Percentiles rank a stretch among this genome's conserved stretches.
phyloP scores from a whole-genome alignment of 1,139 yeast species.

The Nakaseomyces glabratus region DNA sequence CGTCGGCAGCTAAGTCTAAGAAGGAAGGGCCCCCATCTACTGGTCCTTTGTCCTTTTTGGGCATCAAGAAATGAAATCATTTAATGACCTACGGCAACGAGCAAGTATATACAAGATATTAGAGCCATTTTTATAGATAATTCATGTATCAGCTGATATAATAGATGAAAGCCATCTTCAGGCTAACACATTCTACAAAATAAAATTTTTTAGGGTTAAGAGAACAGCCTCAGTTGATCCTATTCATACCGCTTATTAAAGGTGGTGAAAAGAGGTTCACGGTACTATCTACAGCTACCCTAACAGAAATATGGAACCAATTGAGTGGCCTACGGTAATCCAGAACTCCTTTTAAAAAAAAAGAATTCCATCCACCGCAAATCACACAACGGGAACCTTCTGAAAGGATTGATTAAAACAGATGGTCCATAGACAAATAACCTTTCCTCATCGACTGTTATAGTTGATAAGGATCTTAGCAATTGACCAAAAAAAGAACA shows the following conservation, averaged over 20 bases:
- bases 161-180: slow-evolving; percentile 56
- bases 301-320: not conserved
- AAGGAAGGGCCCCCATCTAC: not conserved
- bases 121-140: not conserved
- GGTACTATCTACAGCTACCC: slow-evolving; percentile 17
- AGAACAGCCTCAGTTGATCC: slow-evolving; percentile 16
- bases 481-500: not conserved
- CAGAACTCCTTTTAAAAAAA: not conserved
- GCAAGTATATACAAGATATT: not conserved
- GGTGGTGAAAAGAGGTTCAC: slow-evolving; percentile 17
- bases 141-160: slow-evolving; percentile 39
- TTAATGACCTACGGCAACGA: not conserved
- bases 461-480: slow-evolving; percentile 14
- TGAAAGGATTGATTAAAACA: slow-evolving; percentile 7
- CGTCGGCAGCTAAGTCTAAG: slow-evolving; percentile 2
- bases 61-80: not conserved
- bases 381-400: not conserved
- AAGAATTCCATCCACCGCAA: not conserved
- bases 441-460: slow-evolving; percentile 19
- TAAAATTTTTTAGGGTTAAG: slow-evolving; percentile 44
- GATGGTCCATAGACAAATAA: slow-evolving; percentile 10
- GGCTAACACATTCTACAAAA: slow-evolving; percentile 50
- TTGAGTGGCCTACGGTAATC: not conserved
- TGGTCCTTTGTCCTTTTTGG: slow-evolving; percentile 4
- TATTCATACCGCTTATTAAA: slow-evolving; percentile 13